These are phyloP conservation scores for Carpediemonas membranifera DNA, from an alignment of 78 protist genomes.

Conservation along the genomic window DNA sequence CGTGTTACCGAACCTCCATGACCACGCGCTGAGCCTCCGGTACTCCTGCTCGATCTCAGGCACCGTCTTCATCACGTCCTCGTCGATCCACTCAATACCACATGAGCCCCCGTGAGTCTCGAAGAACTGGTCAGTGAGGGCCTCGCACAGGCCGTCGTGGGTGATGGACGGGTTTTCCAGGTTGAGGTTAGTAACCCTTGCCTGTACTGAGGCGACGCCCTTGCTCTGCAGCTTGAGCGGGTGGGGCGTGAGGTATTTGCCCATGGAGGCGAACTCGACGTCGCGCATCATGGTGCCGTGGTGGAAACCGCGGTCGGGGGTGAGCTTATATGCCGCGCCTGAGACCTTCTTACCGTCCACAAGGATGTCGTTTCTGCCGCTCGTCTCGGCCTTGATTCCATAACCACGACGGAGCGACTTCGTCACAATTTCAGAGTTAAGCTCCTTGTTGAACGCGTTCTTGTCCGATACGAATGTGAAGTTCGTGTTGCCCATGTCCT, in stretches of 20 bases:
- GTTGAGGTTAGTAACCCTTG: slow-evolving; percentile 17
- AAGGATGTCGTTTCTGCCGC: slow-evolving; percentile 35
- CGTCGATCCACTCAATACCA: neutral
- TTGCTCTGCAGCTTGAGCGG: slow-evolving; percentile 7
- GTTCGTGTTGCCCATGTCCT: slow-evolving; percentile 27
- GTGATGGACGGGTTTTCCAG: neutral
- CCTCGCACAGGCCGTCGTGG: neutral
- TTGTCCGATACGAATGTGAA: slow-evolving; percentile 42
- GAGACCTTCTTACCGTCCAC: slow-evolving; percentile 24
- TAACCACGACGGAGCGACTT: neutral
- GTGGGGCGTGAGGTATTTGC: slow-evolving; percentile 10
- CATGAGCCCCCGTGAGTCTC: neutral
- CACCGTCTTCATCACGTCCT: neutral
- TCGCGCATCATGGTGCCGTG: slow-evolving; percentile 38
- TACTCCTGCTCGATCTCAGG: neutral
- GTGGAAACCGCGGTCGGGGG: slow-evolving; percentile 16
- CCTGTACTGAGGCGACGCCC: neutral
- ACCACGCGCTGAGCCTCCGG: neutral
- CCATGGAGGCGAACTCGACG: slow-evolving; percentile 15
- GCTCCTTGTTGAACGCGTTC: neutral
- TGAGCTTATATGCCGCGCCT: slow-evolving; percentile 35
- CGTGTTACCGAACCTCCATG: slow-evolving; percentile 24
- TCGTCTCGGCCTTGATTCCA: slow-evolving; percentile 20
- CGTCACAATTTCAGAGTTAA: neutral
- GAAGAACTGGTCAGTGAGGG: neutral